Evolutionary conservation across 306 rosid genomes (phyloP).

Genomic region (Medicago truncatula): DNA sequence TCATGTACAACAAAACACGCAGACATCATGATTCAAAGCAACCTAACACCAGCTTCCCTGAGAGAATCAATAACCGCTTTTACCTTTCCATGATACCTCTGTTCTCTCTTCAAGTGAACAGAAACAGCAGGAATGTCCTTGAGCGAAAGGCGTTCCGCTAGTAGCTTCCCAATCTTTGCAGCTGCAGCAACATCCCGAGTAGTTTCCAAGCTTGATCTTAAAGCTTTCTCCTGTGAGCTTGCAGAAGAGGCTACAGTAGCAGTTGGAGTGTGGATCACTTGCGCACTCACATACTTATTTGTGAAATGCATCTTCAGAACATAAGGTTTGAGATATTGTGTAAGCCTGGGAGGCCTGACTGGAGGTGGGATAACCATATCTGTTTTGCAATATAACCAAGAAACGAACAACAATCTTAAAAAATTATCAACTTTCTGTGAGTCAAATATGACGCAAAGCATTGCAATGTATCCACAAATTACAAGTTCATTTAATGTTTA

Average conservation of each 20-base stretch:
- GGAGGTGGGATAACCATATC: constrained; percentile 86
- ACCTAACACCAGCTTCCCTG: constrained; percentile 71
- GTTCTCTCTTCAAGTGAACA: constrained; percentile 87
- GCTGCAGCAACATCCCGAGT: constrained; percentile 89
- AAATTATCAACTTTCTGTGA: not conserved
- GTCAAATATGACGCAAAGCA: constrained; percentile 8
- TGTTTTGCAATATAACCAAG: constrained; percentile 37
- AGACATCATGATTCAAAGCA: constrained; percentile 53
- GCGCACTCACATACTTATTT: constrained; percentile 78
- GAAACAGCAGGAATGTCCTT: constrained; percentile 79
- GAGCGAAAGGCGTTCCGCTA: constrained; percentile 77
- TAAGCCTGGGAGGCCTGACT: constrained; percentile 62
- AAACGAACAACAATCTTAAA: not conserved
- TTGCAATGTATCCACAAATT: constrained; percentile 28
- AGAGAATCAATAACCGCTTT: constrained; percentile 83
- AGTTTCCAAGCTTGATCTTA: constrained; percentile 67
- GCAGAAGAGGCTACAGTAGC: constrained; percentile 87
- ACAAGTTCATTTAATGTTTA: not conserved
- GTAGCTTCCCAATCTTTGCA: constrained; percentile 78
- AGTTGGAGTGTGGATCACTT: constrained; percentile 81
- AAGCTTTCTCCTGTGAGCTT: constrained; percentile 79
- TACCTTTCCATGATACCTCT: constrained; percentile 91
- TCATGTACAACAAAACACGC: constrained; percentile 34
- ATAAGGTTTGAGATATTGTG: constrained; percentile 78
- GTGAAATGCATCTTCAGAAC: constrained; percentile 89